phyloP scores from a whole-genome alignment of 768 basidiomycete species.

The Gymnopilus dilepis region DNA sequence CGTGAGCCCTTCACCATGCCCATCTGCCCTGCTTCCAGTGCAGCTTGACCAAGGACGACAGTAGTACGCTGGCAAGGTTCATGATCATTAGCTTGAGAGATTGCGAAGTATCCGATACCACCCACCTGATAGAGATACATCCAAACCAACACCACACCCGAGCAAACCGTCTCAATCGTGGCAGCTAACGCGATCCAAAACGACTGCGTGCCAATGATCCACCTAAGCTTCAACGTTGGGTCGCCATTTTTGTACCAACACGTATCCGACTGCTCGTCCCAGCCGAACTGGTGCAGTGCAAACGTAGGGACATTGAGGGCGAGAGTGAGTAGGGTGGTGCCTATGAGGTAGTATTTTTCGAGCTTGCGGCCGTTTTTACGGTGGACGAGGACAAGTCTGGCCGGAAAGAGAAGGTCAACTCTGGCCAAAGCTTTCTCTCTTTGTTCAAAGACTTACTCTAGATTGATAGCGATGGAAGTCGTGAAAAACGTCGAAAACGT shows the following conservation, averaged over 20 bases:
- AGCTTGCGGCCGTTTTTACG: neutral
- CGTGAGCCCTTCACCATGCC: too few relatives aligned
- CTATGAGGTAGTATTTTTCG: neutral
- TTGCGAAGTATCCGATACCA: neutral
- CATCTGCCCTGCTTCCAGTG: too few relatives aligned
- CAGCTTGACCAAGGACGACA: neutral
- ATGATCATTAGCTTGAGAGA: neutral
- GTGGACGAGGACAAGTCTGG: neutral
- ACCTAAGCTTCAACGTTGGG: neutral
- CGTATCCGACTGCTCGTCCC: neutral
- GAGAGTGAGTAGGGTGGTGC: neutral
- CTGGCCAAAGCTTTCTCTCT: too few relatives aligned
- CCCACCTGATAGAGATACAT: neutral
- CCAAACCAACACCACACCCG: neutral
- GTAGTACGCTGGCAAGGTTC: neutral
- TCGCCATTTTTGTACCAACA: conserved; percentile 3
- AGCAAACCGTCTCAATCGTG: conserved; percentile 1
- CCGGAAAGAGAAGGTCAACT: neutral
- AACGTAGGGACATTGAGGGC: neutral
- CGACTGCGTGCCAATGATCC: neutral
- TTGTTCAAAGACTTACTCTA: neutral
- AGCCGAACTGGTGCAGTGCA: neutral
- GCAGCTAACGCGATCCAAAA: neutral
- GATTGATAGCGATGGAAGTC: neutral
- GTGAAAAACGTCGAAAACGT: conserved; percentile 4